phyloP scores from a whole-genome alignment of 2,329 filamentous ascomycete genomes.

The Myriosclerotinia curreyana region DNA sequence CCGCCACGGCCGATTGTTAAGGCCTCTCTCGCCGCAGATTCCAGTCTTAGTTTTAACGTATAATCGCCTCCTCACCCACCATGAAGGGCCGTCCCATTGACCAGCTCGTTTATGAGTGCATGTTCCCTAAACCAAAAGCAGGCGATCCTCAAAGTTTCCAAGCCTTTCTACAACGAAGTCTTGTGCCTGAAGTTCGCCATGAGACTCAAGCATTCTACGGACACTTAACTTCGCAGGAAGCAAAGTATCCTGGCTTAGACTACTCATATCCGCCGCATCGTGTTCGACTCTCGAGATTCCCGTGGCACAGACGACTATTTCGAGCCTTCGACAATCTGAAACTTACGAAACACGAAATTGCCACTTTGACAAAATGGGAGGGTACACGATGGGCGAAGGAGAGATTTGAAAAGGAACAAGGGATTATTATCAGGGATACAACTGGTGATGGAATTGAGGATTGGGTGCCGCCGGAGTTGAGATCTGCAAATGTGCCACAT shows the following conservation, averaged over 20 bases:
- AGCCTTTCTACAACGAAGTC: slow-evolving; percentile 64
- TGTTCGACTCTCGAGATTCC: slow-evolving; percentile 72
- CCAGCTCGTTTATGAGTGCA: slow-evolving; percentile 68
- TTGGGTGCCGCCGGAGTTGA: slow-evolving; percentile 52
- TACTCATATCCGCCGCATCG: slow-evolving; percentile 72
- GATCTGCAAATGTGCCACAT: slow-evolving; percentile 26
- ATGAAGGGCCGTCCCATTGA: slow-evolving; percentile 71
- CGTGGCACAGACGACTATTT: slow-evolving; percentile 73
- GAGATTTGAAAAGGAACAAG: slow-evolving; percentile 73
- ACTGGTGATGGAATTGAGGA: slow-evolving; percentile 64
- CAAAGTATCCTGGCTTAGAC: slow-evolving; percentile 78
- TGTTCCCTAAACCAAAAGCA: slow-evolving; percentile 66
- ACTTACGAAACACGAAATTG: slow-evolving; percentile 68
- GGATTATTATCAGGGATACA: slow-evolving; percentile 66
- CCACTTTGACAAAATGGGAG: slow-evolving; percentile 74
- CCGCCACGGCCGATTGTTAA: slow-evolving; percentile 15
- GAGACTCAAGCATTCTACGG: slow-evolving; percentile 73
- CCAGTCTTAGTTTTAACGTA: slow-evolving; percentile 12
- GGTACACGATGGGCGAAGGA: slow-evolving; percentile 81
- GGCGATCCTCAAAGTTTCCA: slow-evolving; percentile 71
- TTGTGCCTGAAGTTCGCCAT: slow-evolving; percentile 72
- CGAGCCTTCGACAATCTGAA: slow-evolving; percentile 68
- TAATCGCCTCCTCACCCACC: slow-evolving; percentile 21
- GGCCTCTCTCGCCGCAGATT: slow-evolving; percentile 10
- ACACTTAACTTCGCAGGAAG: slow-evolving; percentile 73